Evolutionary conservation across 2,329 filamentous ascomycete genomes (phyloP), one percentile per base, ranked within the genome.

Genomic region (Colletotrichum truncatum): DNA sequence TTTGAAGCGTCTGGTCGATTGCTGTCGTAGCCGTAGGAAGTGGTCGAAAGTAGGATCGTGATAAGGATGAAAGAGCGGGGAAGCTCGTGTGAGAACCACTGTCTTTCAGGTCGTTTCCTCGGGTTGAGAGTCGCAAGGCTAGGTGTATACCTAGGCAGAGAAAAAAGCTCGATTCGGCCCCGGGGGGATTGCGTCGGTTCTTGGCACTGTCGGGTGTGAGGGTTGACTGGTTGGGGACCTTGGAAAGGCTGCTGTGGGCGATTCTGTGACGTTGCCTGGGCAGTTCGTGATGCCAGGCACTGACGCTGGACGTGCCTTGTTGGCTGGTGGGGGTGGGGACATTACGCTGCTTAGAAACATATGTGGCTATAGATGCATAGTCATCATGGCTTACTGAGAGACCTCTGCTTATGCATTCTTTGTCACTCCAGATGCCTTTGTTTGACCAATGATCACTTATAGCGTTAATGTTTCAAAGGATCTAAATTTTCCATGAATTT

Each of bases 261-360:
- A 46, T 55, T 51, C 49, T 66, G 57, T 66, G 63, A 66, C 63
- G 63, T 66, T 66, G 63, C 63, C 63, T 66, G 58, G 56, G 57
- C 28, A 51, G 49, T 62, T 66, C 63, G 57, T 66, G 63, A 62
- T 66, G 63, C 48, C 48, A 52, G 43, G 54, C 46, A 46, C 56
- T 30, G 41, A 46, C 56, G 56, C 48, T 38, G 23, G 41, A 57
- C 14, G 62, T 64, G 46, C 46, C 46, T 60, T 46, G 54, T 48
- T 53, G 49, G 49, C 30, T 65, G 57, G 63, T 62, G 63, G 63
- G 63, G 57, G 63, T 65, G 63, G 63, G 62, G 56, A 34, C 28
- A 18, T 39, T 25, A 23, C 34, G 5, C 4, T 14, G 34, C 11
- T 18, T 66, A 65, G 3, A 11, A 21, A 3, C n/a, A 51, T 51